These are phyloP conservation scores for Davidsoniella virescens DNA, from an alignment of 2,329 filamentous ascomycete species.

Conservation along the genomic window DNA sequence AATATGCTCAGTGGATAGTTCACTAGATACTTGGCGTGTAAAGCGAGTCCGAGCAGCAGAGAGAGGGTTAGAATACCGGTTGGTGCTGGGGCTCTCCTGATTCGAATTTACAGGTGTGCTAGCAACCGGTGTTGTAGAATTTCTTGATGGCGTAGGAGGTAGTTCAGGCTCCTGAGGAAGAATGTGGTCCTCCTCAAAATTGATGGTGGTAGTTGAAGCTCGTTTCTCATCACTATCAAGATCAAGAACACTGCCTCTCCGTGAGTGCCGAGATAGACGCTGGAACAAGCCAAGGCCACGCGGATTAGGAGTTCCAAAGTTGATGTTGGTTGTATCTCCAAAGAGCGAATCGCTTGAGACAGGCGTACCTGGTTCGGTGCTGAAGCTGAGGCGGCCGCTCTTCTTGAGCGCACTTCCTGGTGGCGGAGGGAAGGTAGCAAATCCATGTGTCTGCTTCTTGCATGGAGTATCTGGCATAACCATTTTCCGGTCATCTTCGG, in stretches of 20 bases:
- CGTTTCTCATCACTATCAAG: conserved; percentile 61
- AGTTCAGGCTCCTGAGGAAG: conserved; percentile 37
- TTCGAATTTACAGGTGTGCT: conserved; percentile 24
- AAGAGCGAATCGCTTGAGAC: conserved; percentile 45
- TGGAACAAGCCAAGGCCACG: conserved; percentile 51
- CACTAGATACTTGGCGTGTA: conserved; percentile 20
- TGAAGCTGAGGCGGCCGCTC: conserved; percentile 57
- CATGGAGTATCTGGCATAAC: conserved; percentile 89
- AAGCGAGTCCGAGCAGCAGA: conserved; percentile 21
- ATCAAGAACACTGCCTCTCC: conserved; percentile 59
- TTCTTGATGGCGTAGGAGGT: conserved; percentile 79
- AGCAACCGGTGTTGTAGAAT: conserved; percentile 37
- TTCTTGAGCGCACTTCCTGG: conserved; percentile 45
- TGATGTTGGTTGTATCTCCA: conserved; percentile 22
- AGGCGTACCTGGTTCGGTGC: conserved; percentile 58
- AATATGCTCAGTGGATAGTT: conserved; percentile 1
- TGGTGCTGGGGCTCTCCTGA: conserved; percentile 32
- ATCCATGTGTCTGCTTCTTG: conserved; percentile 58
- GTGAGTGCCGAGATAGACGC: conserved; percentile 33
- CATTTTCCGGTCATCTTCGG: conserved; percentile 51
- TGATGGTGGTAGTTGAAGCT: conserved; percentile 16
- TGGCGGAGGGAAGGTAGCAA: conserved; percentile 48
- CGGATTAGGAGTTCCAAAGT: conserved; percentile 34
- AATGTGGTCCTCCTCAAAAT: conserved; percentile 2
- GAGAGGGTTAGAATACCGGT: conserved; percentile 26